phyloP scores from a whole-genome alignment of 2,329 filamentous ascomycete genomes.

The Gaeumannomyces sp. region DNA sequence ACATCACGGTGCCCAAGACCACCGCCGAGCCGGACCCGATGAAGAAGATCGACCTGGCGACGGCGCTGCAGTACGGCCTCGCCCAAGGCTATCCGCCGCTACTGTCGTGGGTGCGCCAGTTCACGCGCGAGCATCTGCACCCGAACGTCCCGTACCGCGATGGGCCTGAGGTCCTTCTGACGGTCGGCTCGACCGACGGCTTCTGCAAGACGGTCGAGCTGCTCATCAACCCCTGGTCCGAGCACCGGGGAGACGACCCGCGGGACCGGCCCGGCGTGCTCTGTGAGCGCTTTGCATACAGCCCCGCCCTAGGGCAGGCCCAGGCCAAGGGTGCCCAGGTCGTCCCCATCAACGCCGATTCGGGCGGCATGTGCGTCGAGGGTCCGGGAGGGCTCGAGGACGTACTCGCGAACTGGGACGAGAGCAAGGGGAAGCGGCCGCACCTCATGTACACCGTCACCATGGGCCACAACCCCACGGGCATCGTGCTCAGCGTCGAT shows the following conservation, averaged over 20 bases:
- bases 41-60: constrained; percentile 71
- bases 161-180: constrained; percentile 72
- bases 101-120: constrained; percentile 70
- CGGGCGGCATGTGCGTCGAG: constrained; percentile 68
- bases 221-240: constrained; percentile 69
- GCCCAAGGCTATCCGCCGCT: constrained; percentile 76
- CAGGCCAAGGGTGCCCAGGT: constrained; percentile 65
- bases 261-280: constrained; percentile 69
- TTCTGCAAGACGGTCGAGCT: constrained; percentile 72
- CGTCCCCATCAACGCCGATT: constrained; percentile 68
- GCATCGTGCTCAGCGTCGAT: constrained; percentile 64
- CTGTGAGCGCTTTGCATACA: constrained; percentile 75
- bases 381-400: constrained; percentile 71
- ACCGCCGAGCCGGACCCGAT: constrained; percentile 46
- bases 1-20: constrained; percentile 67
- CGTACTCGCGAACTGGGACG: constrained; percentile 78
- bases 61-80: constrained; percentile 82
- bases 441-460: constrained; percentile 85
- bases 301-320: constrained; percentile 64
- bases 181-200: constrained; percentile 79
- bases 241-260: constrained; percentile 55
- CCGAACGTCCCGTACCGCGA: constrained; percentile 72
- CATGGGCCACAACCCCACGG: constrained; percentile 87
- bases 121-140: constrained; percentile 69
- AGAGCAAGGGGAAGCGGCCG: constrained; percentile 64